phyloP scores from a whole-genome alignment of 2,329 filamentous ascomycete species.

The Ascochyta pisi region DNA sequence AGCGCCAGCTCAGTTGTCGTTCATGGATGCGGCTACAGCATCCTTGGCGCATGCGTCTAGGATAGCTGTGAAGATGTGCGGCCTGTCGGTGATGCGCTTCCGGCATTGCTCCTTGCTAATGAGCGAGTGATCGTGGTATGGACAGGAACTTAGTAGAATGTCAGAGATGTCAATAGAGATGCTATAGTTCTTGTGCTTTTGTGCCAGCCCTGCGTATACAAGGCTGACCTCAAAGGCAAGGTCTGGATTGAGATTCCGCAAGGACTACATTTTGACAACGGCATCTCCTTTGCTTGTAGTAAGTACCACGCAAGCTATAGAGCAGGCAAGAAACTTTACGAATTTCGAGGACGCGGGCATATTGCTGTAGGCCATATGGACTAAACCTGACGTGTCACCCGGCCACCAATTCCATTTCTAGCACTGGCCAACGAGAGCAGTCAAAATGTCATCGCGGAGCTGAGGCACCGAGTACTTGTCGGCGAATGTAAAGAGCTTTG shows the following conservation, averaged over 20 bases:
- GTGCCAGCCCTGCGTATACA: neutral
- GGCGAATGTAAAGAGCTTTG: constrained; percentile 22
- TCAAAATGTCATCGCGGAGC: constrained; percentile 20
- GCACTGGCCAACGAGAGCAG: constrained; percentile 11
- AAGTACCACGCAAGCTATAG: too few species aligned
- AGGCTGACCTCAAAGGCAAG: neutral
- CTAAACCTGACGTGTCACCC: neutral
- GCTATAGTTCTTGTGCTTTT: neutral
- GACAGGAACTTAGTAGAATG: neutral
- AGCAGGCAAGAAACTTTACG: too few species aligned
- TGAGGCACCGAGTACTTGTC: constrained; percentile 21
- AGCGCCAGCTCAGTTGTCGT: neutral
- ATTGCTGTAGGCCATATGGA: too few species aligned
- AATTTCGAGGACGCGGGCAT: too few species aligned
- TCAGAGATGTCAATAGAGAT: too few species aligned
- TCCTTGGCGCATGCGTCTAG: neutral
- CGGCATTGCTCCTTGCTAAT: constrained; percentile 6
- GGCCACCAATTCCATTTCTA: constrained; percentile 7
- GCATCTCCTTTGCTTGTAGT: neutral
- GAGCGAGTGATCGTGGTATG: constrained; percentile 8
- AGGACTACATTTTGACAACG: neutral
- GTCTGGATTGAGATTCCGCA: neutral
- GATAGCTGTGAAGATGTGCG: constrained; percentile 8
- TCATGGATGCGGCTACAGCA: neutral
- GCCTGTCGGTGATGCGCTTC: neutral